Evolutionary conservation across 2,329 filamentous ascomycete genomes (phyloP), one percentile per base, ranked within the genome.

Genomic region (Ophiostoma sp.): DNA sequence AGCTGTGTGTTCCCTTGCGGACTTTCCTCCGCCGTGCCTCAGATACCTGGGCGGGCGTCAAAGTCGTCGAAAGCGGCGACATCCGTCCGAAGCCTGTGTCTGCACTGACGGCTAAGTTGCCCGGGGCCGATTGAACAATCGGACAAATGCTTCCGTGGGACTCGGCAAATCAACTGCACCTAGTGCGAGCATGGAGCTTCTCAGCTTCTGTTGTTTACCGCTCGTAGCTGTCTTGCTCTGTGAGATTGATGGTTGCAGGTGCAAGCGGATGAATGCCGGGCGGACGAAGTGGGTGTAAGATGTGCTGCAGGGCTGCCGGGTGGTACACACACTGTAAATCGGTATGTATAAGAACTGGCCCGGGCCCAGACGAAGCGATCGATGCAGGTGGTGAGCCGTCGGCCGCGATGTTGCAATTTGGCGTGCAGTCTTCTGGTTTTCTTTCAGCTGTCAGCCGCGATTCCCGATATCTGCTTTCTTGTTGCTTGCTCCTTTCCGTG

Each of bases 1-100:
- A 84, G 71, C 82, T 84, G 70, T 79, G 79, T 1, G 83, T 85
- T n/a, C 83, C 83, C 70, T 84, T 84, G 18, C 81, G 80, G 38
- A 83, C 72, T 72, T 79, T 82, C 66, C 80, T 77, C 66, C 79
- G 76, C 72, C 79, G 79, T 41, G 75, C 70, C 38, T 75, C 75
- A 14, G 71, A 42, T 4, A 44, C 69, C 27, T 65, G 68, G 49
- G 60, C 66, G 5, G 66, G 41, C 36, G 70, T 70, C 62, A 69
- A 60, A 49, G 58, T 65, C 66, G 63, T 65, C 3, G 38, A 49
- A 6, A 62, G 52, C 11, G 38, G 44, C 3, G 68, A 63, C 66
- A 65, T 67, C 40, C 40, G 38, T 66, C 64, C 36, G 62, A 40
- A 27, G 4, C 36, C 60, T 7, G 60, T 58, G 55, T 38, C 36